Percentiles rank a stretch among this genome's conserved stretches.
These are phyloP conservation scores for Solanum etuberosum DNA, from an alignment of 257 asterid species.

Conservation along the genomic window DNA sequence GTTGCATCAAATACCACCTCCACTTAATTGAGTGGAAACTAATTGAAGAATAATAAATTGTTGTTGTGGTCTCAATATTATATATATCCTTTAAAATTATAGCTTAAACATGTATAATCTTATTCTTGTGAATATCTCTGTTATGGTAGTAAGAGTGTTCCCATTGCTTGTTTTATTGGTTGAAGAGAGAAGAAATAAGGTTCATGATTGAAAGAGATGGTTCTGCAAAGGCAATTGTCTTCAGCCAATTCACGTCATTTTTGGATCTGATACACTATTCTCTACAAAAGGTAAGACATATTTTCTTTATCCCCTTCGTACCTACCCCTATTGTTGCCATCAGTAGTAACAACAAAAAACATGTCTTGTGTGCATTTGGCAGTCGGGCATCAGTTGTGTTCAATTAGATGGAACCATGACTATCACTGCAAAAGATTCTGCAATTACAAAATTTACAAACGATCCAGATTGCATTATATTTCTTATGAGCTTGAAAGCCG, in stretches of 20 bases:
- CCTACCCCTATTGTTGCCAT: neutral
- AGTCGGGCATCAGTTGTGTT: constrained; percentile 73
- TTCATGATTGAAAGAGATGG: constrained; percentile 92
- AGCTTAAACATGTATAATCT: neutral
- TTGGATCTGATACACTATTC: constrained; percentile 81
- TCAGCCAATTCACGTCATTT: constrained; percentile 88
- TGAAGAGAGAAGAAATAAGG: constrained; percentile 88
- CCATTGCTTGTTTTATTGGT: constrained; percentile 11
- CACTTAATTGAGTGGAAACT: neutral
- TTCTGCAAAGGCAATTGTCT: constrained; percentile 84
- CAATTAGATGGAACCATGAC: constrained; percentile 78
- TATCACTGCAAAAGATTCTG: constrained; percentile 66
- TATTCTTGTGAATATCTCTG: neutral
- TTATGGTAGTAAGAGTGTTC: neutral
- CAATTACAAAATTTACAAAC: constrained; percentile 54
- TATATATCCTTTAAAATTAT: neutral
- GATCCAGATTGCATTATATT: constrained; percentile 82
- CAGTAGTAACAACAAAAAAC: neutral
- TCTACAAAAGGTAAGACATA: constrained; percentile 49
- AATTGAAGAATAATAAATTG: neutral
- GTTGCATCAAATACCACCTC: too few relatives aligned
- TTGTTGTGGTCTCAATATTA: neutral
- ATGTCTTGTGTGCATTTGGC: constrained; percentile 4
- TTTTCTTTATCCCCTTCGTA: neutral
- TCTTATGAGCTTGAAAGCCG: constrained; percentile 87